Conservation (phyloP, 495 filamentous ascomycete genomes). For the Aspergillus baeticus region DNA sequence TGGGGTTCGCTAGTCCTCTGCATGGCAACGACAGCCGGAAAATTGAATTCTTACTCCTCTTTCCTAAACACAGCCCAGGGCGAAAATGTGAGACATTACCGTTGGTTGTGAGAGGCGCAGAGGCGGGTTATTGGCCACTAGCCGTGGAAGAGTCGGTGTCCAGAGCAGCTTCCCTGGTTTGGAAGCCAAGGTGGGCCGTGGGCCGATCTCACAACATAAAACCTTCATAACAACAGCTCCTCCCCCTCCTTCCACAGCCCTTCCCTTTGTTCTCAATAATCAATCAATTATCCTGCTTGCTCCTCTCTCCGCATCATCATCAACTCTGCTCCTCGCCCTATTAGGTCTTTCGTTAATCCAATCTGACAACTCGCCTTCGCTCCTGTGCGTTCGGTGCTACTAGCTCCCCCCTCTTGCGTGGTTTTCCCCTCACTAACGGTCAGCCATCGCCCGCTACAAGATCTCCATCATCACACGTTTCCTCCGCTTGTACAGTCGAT, state of each 20-base stretch:
- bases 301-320: conserved; percentile 7
- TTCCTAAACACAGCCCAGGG: neutral
- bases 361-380: neutral
- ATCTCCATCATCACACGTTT: neutral
- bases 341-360: neutral
- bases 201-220: conserved; percentile 29
- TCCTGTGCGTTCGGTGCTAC: neutral
- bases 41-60: neutral
- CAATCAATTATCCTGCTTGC: conserved; percentile 13
- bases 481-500: neutral
- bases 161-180: conserved; percentile 28
- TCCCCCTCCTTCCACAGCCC: conserved; percentile 23
- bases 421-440: conserved; percentile 9
- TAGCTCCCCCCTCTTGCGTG: neutral
- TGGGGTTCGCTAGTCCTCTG: conserved; percentile 11
- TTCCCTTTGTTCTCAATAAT: neutral
- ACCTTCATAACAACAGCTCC: conserved; percentile 30
- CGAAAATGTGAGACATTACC: conserved; percentile 25
- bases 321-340: too few relatives aligned
- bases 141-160: conserved; percentile 17
- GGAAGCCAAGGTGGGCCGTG: conserved; percentile 20
- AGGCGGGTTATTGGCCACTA: conserved; percentile 24
- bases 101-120: conserved; percentile 26
- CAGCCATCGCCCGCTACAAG: neutral
- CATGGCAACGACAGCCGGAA: neutral